These are phyloP conservation scores for Amanita pseudoporphyria DNA, from an alignment of 768 basidiomycete species.

Conservation along the genomic window DNA sequence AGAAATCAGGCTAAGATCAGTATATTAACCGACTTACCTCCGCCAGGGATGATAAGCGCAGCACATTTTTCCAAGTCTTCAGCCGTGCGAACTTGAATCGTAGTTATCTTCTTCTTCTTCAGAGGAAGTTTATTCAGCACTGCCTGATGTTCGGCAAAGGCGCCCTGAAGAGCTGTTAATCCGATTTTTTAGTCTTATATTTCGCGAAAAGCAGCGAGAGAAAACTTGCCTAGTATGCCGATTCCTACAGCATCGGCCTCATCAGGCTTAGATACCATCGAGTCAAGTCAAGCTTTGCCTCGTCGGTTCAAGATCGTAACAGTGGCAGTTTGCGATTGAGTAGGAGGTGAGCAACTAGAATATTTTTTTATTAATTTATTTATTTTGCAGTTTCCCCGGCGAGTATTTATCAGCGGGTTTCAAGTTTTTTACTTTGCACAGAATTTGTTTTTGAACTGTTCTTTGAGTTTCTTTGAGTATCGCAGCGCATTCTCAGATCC, in stretches of 20 bases:
- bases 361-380: no score
- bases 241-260: slow-evolving; percentile 19
- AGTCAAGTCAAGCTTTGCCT: no score
- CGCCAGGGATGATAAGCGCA: slow-evolving; percentile 89
- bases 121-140: slow-evolving; percentile 51
- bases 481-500: no score
- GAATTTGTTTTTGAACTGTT: no score
- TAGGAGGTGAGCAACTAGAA: no score
- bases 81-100: slow-evolving; percentile 58
- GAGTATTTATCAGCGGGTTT: background rate
- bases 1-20: background rate
- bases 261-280: background rate
- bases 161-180: slow-evolving; percentile 80
- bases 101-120: slow-evolving; percentile 32
- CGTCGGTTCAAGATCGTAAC: no score
- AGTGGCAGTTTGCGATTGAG: no score
- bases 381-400: no score
- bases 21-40: slow-evolving; percentile 37
- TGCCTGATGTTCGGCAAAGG: slow-evolving; percentile 79
- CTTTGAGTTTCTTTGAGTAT: no score
- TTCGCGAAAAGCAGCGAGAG: background rate
- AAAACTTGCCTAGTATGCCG: slow-evolving; percentile 42
- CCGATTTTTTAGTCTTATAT: slow-evolving; percentile 2
- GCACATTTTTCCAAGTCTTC: slow-evolving; percentile 71
- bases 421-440: no score